Evolutionary conservation across 2,329 filamentous ascomycete genomes (phyloP), one percentile per base, ranked within the genome.

Genomic region (Verticillium isaacii): DNA sequence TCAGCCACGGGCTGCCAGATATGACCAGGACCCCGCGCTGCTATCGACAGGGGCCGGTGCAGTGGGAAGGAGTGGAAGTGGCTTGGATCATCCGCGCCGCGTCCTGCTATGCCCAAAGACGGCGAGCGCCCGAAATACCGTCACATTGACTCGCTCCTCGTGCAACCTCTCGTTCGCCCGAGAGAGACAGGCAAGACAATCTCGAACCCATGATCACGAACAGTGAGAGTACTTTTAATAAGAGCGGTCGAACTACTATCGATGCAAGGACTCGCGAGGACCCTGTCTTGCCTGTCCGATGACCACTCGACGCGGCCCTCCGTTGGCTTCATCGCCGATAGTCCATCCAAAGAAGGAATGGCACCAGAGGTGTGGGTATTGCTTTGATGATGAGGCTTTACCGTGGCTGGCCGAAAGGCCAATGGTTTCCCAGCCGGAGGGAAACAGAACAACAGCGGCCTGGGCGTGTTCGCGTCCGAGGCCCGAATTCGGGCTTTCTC

Each of bases 41-140:
- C 54, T 64, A 65, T 65, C 17, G 58, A 54, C 64, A 64, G 59
- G 62, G 58, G n/a, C 6, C 15, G 9, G 37, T n/a, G 41, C 41
- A 23, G n/a, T 23, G 7, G 19, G 11, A 29, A 23, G 41, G 41
- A 50, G 41, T 50, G 19, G 41, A 50, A 11, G n/a, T 23, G 8
- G 41, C n/a, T 23, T 50, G 41, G 41, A 12, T 34, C 5, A n/a
- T 57, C 57, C 45, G 29, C 39, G 52, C 25, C 41, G 56, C 50
- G 41, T 25, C 58, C 45, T 52, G 23, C 55, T 56, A 56, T 36
- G 59, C 29, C 54, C 62, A 45, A 64, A 57, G 61, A 32, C 52
- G 32, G 34, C 52, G 56, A 32, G 56, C 36, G 57, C 23, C 61
- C 57, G 17, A 55, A 50, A 39, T 61, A 56, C 61, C 25, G 61